phyloP scores from a whole-genome alignment of 2,329 filamentous ascomycete species.

The Fusarium vanettenii region DNA sequence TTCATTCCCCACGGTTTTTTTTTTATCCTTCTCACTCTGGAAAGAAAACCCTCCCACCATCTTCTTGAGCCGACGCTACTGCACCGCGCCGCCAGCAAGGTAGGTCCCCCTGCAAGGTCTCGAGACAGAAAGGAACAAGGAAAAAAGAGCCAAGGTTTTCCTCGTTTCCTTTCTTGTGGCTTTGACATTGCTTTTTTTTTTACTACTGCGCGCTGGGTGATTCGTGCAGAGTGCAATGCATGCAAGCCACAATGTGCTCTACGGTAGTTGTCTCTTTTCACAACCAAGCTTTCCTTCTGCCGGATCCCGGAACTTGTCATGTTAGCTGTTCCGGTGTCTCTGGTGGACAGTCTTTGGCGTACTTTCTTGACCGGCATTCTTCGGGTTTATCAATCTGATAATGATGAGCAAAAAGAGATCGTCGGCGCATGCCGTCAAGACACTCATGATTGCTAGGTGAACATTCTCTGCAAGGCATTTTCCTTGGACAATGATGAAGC shows the following conservation, averaged over 20 bases:
- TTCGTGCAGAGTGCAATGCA: background rate
- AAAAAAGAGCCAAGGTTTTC: background rate
- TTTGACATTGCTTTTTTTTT: background rate
- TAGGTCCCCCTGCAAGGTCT: background rate
- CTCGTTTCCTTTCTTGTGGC: background rate
- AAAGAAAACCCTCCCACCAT: slow-evolving; percentile 24
- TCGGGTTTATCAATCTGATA: background rate
- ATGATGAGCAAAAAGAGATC: background rate
- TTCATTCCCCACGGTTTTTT: slow-evolving; percentile 12
- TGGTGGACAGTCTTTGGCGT: background rate
- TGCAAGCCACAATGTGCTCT: slow-evolving; percentile 4
- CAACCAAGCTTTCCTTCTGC: slow-evolving; percentile 5
- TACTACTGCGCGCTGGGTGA: slow-evolving; percentile 1
- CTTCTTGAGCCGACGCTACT: slow-evolving; percentile 11
- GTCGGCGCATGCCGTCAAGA: slow-evolving; percentile 2
- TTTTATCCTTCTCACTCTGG: background rate
- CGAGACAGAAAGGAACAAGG: background rate
- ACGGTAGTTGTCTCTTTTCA: slow-evolving; percentile 38
- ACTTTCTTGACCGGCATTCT: background rate
- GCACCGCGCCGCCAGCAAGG: slow-evolving; percentile 10
- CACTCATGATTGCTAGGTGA: background rate
- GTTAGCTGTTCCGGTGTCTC: background rate
- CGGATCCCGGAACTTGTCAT: background rate
- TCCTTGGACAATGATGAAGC: background rate
- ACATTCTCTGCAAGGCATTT: background rate